phyloP scores from a whole-genome alignment of 2,329 filamentous ascomycete species.

The Lanzia echinophila region DNA sequence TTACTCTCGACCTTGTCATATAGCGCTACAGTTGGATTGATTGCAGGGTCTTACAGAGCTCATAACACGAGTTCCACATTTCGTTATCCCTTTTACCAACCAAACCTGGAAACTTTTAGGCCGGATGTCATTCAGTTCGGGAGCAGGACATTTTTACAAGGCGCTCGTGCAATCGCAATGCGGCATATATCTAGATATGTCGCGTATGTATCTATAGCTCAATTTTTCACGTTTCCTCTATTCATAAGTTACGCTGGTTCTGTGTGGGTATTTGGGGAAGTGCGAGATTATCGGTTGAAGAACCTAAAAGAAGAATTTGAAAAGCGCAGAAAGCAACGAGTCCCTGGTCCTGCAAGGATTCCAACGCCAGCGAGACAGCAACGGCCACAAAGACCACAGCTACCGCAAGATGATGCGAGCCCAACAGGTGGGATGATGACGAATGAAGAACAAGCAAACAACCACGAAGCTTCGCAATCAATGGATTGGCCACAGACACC shows the following conservation, averaged over 20 bases:
- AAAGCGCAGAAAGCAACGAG: slow-evolving; percentile 3
- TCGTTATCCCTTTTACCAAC: slow-evolving; percentile 28
- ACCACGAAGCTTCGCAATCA: neutral
- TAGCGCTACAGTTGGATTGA: slow-evolving; percentile 17
- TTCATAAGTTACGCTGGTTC: slow-evolving; percentile 23
- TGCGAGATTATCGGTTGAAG: slow-evolving; percentile 25
- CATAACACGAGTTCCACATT: slow-evolving; percentile 19
- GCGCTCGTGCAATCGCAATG: slow-evolving; percentile 11
- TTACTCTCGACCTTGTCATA: slow-evolving; percentile 25
- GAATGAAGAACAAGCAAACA: slow-evolving; percentile 14
- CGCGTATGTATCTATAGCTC: slow-evolving; percentile 20
- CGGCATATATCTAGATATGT: slow-evolving; percentile 24
- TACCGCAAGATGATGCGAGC: slow-evolving; percentile 21
- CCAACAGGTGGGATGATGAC: slow-evolving; percentile 19
- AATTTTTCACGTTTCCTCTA: slow-evolving; percentile 16
- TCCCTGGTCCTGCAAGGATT: neutral
- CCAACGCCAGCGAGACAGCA: slow-evolving; percentile 3
- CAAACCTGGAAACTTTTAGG: slow-evolving; percentile 23
- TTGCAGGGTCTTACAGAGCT: slow-evolving; percentile 22
- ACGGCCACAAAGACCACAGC: slow-evolving; percentile 11
- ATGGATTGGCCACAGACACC: neutral
- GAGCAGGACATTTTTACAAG: slow-evolving; percentile 13
- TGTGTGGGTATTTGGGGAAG: slow-evolving; percentile 21
- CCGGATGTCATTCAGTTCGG: slow-evolving; percentile 15
- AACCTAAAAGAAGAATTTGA: slow-evolving; percentile 11